Percentiles rank a stretch among this genome's conserved stretches.
These are phyloP conservation scores for Aspergillus wentii DNA, from an alignment of 495 filamentous ascomycete species.

Conservation along the genomic window DNA sequence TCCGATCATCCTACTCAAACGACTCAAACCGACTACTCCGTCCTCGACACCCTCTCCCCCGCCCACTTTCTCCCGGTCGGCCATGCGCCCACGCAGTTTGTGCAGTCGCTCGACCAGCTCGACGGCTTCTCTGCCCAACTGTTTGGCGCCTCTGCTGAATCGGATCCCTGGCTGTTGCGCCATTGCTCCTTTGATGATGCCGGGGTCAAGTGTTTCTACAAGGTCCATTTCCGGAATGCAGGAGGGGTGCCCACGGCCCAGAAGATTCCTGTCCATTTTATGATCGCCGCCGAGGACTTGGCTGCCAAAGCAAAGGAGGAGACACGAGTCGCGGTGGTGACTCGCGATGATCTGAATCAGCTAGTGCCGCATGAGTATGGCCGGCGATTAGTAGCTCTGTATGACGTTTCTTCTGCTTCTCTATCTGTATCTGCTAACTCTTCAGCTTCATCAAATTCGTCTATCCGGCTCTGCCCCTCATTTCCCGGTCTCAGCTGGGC, in stretches of 20 bases:
- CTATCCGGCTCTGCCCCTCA: conserved; percentile 25
- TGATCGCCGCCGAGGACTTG: conserved; percentile 26
- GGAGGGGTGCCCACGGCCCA: conserved; percentile 30
- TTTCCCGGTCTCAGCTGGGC: conserved; percentile 25
- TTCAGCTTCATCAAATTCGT: conserved; percentile 27
- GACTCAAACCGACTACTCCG: conserved; percentile 11
- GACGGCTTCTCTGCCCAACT: conserved; percentile 27
- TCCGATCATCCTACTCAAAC: conserved; percentile 10
- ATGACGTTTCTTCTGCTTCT: too few species aligned
- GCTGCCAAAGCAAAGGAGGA: conserved; percentile 16
- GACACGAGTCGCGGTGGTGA: conserved; percentile 13
- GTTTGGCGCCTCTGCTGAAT: conserved; percentile 31
- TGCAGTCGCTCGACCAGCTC: conserved; percentile 31
- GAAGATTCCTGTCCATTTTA: conserved; percentile 31
- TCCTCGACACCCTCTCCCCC: conserved; percentile 9
- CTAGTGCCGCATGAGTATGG: conserved; percentile 26
- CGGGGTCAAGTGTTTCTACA: conserved; percentile 29
- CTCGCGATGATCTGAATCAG: conserved; percentile 18
- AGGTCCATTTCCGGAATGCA: conserved; percentile 32
- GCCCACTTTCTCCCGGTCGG: conserved; percentile 10
- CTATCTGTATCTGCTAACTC: not conserved
- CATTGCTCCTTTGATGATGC: conserved; percentile 34
- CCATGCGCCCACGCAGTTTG: conserved; percentile 20
- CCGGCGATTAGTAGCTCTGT: conserved; percentile 22
- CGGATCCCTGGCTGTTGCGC: conserved; percentile 32